Evolutionary conservation across 2,329 filamentous ascomycete genomes (phyloP).

Genomic region (Exophiala sp.): DNA sequence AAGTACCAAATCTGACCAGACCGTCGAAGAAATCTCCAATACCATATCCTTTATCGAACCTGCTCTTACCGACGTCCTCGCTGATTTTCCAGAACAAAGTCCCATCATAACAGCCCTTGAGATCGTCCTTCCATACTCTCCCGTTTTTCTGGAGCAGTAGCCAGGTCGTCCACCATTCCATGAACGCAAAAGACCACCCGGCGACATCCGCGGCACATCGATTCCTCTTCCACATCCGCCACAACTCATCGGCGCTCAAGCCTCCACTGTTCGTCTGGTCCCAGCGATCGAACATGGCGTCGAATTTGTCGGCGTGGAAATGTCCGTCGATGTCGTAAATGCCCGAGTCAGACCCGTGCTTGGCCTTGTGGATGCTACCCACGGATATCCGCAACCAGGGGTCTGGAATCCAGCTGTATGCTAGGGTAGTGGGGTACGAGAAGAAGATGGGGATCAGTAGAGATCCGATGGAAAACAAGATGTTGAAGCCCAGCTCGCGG

Average conservation of each 20-base stretch:
- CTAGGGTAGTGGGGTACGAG: constrained; percentile 45
- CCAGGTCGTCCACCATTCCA: constrained; percentile 31
- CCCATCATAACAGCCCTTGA: constrained; percentile 30
- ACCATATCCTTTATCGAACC: constrained; percentile 22
- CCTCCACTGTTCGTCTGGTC: constrained; percentile 37
- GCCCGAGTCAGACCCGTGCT: constrained; percentile 43
- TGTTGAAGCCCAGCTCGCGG: constrained; percentile 41
- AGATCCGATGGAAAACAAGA: constrained; percentile 36
- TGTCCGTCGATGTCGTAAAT: constrained; percentile 47
- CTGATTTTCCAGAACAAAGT: constrained; percentile 26
- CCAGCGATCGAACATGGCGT: constrained; percentile 49
- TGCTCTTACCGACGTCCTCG: constrained; percentile 3
- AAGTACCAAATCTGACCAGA: constrained; percentile 13
- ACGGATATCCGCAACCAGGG: constrained; percentile 43
- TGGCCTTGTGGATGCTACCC: constrained; percentile 40
- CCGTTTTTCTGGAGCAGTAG: constrained; percentile 31
- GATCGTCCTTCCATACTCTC: constrained; percentile 32
- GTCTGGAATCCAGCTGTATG: constrained; percentile 40
- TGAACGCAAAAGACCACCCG: constrained; percentile 37
- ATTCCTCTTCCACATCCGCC: constrained; percentile 40
- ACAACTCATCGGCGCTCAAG: constrained; percentile 39
- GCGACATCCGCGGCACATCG: constrained; percentile 43
- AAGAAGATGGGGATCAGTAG: constrained; percentile 43
- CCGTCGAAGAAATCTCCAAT: constrained; percentile 20
- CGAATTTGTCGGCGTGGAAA: constrained; percentile 46